Evolutionary conservation across 495 filamentous ascomycete genomes (phyloP), one percentile per base, ranked within the genome.

Genomic region (Coniosporium apollinis): DNA sequence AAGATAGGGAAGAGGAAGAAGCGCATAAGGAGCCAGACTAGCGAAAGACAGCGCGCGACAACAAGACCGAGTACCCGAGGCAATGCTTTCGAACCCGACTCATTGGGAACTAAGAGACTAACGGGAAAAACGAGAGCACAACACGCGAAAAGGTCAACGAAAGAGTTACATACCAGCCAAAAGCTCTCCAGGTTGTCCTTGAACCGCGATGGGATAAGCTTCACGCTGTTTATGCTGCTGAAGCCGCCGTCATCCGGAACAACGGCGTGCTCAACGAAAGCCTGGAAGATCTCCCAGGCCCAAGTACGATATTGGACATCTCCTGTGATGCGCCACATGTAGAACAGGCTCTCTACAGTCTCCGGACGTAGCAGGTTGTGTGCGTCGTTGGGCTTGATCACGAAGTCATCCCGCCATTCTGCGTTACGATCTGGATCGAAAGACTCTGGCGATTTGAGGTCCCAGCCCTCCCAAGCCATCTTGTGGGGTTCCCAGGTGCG

Each of bases 271-370:
- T 79, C 74, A 50, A 86, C 61, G 54, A 99, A 96, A 1, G 75
- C 70, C 58, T 86, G 74, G 61, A 99, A 99, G 70, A 96, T 96
- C 42, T 91, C 75, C 89, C 89, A 99, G 5, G 91, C 89, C 89
- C 89, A 96, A 42, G 94, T 69, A 10, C 89, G 72, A 55, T 99
- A 99, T 43, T 71, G 82, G 18, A 69, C 64, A 39, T 99, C 86
- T 19, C 82, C 85, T 13, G 89, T 99, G 51, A 99, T 87, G 35
- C 89, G 76, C 78, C 87, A 99, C 85, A 99, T 91, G 58, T 96
- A 89, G 55, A 96, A 84, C 32, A 99, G 62, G 36, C 79, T 86
- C 56, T 96, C 89, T 28, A 94, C 73, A 0, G 89, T 94, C 56
- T 96, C 91, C 4, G 89, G 89, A 18, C 89, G 71, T 60, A 94